Percentiles rank a stretch among this genome's conserved stretches.
Evolutionary conservation across 257 asterid species (phyloP).

Genomic region (Parsonsia alboflavescens): DNA sequence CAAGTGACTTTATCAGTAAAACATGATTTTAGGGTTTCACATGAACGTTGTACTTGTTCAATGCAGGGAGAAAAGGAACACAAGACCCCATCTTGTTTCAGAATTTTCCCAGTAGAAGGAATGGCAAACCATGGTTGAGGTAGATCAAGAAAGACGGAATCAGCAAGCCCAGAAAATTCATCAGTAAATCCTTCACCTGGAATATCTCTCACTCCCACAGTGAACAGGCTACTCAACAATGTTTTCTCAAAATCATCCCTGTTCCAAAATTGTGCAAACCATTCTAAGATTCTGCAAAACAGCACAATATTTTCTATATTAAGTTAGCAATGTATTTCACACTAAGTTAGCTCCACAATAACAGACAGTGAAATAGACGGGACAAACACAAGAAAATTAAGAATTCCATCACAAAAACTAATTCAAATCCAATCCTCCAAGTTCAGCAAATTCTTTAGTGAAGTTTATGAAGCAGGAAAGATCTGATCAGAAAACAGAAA

Average conservation of each 20-base stretch:
- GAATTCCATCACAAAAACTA: not conserved
- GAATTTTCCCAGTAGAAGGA: constrained; percentile 86
- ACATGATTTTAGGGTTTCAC: constrained; percentile 55
- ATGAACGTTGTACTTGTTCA: constrained; percentile 91
- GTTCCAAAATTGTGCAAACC: constrained; percentile 1
- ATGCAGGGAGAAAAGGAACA: constrained; percentile 98
- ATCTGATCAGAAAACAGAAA: not conserved
- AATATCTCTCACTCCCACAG: constrained; percentile 84
- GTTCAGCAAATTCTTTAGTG: not conserved
- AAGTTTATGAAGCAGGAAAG: no score
- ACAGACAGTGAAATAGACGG: not conserved
- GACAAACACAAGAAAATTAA: not conserved
- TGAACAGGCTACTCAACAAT: constrained; percentile 69
- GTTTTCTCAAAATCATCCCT: constrained; percentile 84
- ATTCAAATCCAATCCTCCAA: not conserved
- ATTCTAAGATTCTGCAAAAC: not conserved
- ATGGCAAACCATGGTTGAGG: constrained; percentile 98
- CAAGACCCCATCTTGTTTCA: constrained; percentile 83
- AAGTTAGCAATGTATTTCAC: not conserved
- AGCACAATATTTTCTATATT: not conserved
- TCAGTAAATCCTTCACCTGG: constrained; percentile 96
- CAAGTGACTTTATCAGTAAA: constrained; percentile 52
- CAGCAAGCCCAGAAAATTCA: constrained; percentile 58
- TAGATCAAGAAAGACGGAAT: constrained; percentile 85
- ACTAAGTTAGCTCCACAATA: not conserved